Conservation (phyloP, 208 protist species). For the Trypanosoma scelopori region DNA sequence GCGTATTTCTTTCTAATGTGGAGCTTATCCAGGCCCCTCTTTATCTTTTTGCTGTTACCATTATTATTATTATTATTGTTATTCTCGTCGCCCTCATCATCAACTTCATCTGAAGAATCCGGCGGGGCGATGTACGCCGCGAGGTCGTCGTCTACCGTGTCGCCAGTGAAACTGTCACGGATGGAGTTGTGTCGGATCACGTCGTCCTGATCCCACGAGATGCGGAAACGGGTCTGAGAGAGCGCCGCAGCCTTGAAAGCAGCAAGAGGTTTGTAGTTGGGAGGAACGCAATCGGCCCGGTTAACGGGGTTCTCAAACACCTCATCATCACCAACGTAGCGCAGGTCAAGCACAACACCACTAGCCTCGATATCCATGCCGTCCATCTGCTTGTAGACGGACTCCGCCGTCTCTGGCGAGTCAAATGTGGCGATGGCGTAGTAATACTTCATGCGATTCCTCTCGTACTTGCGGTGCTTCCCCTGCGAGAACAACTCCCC, state of each 20-base stretch:
- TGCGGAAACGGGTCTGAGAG: slow-evolving; percentile 86
- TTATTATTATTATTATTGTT: slow-evolving; percentile 4
- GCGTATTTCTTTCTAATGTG: slow-evolving; percentile 84
- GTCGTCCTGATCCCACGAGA: slow-evolving; percentile 93
- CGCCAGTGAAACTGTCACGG: slow-evolving; percentile 85
- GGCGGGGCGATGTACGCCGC: slow-evolving; percentile 86
- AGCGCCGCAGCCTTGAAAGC: slow-evolving; percentile 85
- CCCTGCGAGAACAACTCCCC: slow-evolving; percentile 90
- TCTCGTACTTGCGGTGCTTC: slow-evolving; percentile 93
- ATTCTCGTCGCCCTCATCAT: slow-evolving; percentile 14
- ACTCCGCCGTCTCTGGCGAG: slow-evolving; percentile 83
- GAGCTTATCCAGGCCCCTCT: slow-evolving; percentile 40
- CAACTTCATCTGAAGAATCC: slow-evolving; percentile 72
- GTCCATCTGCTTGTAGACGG: slow-evolving; percentile 94
- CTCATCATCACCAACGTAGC: slow-evolving; percentile 96
- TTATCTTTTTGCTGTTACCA: slow-evolving; percentile 10
- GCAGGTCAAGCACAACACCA: slow-evolving; percentile 94
- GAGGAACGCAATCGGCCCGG: slow-evolving; percentile 60
- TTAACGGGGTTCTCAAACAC: slow-evolving; percentile 70
- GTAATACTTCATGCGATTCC: slow-evolving; percentile 95
- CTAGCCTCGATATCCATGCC: slow-evolving; percentile 96
- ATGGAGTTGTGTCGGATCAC: slow-evolving; percentile 78
- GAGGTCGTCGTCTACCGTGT: slow-evolving; percentile 86
- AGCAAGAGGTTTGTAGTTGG: slow-evolving; percentile 78
- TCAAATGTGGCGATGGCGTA: slow-evolving; percentile 97